Conservation (phyloP, 441 rosid genomes). For the Bocquillonia castaneifolia region DNA sequence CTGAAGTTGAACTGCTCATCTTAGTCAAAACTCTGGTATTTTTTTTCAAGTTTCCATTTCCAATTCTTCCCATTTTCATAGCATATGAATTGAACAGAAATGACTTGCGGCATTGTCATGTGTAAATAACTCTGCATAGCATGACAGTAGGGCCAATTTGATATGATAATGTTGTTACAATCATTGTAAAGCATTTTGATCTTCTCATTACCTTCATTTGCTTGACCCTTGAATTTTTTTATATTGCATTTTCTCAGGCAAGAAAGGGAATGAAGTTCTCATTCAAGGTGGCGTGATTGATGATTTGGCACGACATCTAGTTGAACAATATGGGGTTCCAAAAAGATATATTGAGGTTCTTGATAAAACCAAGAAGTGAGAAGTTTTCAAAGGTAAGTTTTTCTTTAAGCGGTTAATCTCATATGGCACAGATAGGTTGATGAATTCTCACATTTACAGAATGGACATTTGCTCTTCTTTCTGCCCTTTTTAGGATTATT, state of each 20-base stretch:
- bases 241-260: conserved; percentile 46
- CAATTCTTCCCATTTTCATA: not conserved
- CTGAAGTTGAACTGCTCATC: not conserved
- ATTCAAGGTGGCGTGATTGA: conserved; percentile 94
- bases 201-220: not conserved
- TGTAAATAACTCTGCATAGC: not conserved
- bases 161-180: not conserved
- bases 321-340: conserved; percentile 79
- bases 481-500: not conserved
- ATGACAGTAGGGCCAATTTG: not conserved
- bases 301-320: conserved; percentile 68
- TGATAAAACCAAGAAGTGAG: conserved; percentile 80
- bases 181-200: not conserved
- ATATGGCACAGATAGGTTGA: not conserved
- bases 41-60: not conserved
- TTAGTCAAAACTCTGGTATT: not conserved
- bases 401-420: not conserved
- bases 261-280: conserved; percentile 81
- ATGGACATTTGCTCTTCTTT: not conserved
- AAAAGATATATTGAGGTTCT: conserved; percentile 84
- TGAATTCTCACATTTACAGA: not conserved
- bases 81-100: not conserved
- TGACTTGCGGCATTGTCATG: not conserved
- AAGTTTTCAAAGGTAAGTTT: conserved; percentile 8
- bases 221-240: not conserved